Evolutionary conservation across 23 red algal species (phyloP), one percentile per base, ranked within the genome.

Genomic region (Agarophyton chilense): DNA sequence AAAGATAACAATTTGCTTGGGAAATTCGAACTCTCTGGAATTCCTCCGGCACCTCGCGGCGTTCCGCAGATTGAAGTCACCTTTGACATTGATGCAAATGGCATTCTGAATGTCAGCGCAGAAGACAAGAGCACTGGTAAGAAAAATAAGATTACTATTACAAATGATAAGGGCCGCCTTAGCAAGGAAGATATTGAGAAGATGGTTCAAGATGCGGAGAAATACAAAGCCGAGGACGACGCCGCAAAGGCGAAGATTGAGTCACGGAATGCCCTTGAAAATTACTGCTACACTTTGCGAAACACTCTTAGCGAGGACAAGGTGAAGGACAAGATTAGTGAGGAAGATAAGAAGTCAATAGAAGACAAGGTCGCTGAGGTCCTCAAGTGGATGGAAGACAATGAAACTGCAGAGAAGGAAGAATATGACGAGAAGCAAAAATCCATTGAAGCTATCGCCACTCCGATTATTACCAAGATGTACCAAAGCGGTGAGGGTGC

Each of bases 51-150:
- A n/a, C 97, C 97, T 19, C 97, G 97, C 38, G 97, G 97, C 21
- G 93, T 96, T 13, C 97, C 97, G 17, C 97, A 99, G 68, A 94
- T 99, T 68, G 97, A 99, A 73, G 97, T 99, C 29, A 96, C 93
- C 24, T 99, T 99, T 78, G 97, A 99, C 61, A 88, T 99, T 22
- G 97, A 99, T 71, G 97, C 97, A 0, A 99, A 99, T 77, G 97
- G 97, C 75, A 99, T 99, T 61, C 65, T 99, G 90, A 99, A 99
- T 64, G 97, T 99, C 52, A 68, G 86, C 32, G 97, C 97, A 11
- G 93, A 92, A 52, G 97, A 99, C 63, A 99, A 99, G 97, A 94
- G 87, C 51, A 94, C 97, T 35, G 94, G 94, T 78, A 99, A 99
- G 90, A 91, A 90, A 56, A 92, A 94, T 29, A 93, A 95, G 84